Evolutionary conservation across 2,329 filamentous ascomycete genomes (phyloP).

Genomic region (Trichoderma pleuroti): DNA sequence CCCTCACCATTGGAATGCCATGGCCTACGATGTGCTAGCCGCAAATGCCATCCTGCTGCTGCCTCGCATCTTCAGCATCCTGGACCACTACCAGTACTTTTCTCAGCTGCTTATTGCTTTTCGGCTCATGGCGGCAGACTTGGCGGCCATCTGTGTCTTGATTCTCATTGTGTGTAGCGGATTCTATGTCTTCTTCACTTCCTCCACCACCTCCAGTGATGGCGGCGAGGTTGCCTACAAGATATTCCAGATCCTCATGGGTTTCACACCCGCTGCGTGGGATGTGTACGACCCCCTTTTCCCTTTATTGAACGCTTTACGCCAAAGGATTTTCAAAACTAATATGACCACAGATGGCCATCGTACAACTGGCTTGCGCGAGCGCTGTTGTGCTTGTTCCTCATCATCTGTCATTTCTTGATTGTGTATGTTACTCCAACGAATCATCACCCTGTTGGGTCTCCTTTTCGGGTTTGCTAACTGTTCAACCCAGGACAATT

Average conservation of each 20-base stretch:
- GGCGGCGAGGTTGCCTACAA: slow-evolving; percentile 77
- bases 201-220: slow-evolving; percentile 69
- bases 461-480: background rate
- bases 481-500: slow-evolving; percentile 58
- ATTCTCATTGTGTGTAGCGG: slow-evolving; percentile 87
- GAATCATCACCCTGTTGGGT: background rate
- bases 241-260: slow-evolving; percentile 92
- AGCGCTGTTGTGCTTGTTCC: slow-evolving; percentile 71
- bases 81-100: slow-evolving; percentile 95
- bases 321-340: background rate
- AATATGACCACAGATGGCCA: slow-evolving; percentile 51
- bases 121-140: slow-evolving; percentile 85
- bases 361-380: slow-evolving; percentile 76
- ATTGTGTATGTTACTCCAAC: slow-evolving; percentile 58
- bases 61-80: slow-evolving; percentile 84
- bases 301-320: background rate
- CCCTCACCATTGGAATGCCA: slow-evolving; percentile 68
- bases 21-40: slow-evolving; percentile 91
- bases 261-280: slow-evolving; percentile 94
- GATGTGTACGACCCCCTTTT: slow-evolving; percentile 58
- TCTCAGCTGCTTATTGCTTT: slow-evolving; percentile 93
- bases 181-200: slow-evolving; percentile 90
- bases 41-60: slow-evolving; percentile 86
- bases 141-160: slow-evolving; percentile 78
- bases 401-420: slow-evolving; percentile 93